Conservation (phyloP, 2,329 filamentous ascomycete genomes). For the Aspergillus pseudoterreus region DNA sequence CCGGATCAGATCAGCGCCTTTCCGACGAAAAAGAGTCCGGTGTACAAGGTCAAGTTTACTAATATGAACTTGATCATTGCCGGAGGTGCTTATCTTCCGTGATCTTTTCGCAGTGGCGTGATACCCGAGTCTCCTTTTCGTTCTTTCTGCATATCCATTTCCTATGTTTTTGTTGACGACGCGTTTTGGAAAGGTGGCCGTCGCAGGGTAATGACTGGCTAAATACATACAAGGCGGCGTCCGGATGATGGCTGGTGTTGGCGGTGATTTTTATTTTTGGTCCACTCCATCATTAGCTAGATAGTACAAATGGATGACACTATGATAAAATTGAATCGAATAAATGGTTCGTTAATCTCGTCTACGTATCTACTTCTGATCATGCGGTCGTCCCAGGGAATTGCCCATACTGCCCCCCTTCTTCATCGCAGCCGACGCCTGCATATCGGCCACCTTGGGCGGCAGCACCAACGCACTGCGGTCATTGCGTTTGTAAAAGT, state of each 20-base stretch:
- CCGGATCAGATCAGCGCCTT: slow-evolving; percentile 94
- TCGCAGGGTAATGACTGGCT: background rate
- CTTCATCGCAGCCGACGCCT: slow-evolving; percentile 41
- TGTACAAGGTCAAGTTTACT: slow-evolving; percentile 90
- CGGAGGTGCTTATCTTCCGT: slow-evolving; percentile 66
- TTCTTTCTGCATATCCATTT: background rate
- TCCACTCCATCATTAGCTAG: no score
- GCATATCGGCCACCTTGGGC: slow-evolving; percentile 79
- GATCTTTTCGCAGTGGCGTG: slow-evolving; percentile 14
- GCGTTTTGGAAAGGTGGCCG: background rate
- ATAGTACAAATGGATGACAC: no score
- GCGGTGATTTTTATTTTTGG: background rate
- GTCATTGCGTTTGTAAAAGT: slow-evolving; percentile 92
- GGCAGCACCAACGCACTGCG: slow-evolving; percentile 78
- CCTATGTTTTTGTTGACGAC: background rate
- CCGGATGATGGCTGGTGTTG: background rate
- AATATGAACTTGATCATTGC: slow-evolving; percentile 92
- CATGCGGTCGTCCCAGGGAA: background rate
- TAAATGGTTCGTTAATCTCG: no score
- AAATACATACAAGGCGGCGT: slow-evolving; percentile 1
- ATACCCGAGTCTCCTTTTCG: slow-evolving; percentile 14
- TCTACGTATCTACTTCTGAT: background rate
- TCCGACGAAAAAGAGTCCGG: slow-evolving; percentile 91
- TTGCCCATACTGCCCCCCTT: slow-evolving; percentile 22
- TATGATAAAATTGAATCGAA: no score